These are phyloP conservation scores for Ampelomyces quisqualis DNA, from an alignment of 2,329 filamentous ascomycete genomes.

Conservation along the genomic window DNA sequence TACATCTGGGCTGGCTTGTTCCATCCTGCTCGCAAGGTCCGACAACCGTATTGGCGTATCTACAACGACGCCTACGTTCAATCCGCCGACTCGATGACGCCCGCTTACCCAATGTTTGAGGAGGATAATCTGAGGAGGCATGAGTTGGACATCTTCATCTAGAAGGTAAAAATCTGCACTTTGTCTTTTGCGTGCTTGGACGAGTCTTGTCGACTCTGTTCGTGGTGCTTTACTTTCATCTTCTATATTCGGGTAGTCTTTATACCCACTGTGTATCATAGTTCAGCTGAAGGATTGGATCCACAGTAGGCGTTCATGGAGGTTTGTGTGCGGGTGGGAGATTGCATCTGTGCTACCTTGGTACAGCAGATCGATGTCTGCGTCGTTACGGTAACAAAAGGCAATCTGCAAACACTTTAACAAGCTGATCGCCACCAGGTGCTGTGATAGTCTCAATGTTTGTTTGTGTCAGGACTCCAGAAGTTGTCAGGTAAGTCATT, in stretches of 20 bases:
- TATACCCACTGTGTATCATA: constrained; percentile 5
- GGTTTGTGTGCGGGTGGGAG: background rate
- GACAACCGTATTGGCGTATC: constrained; percentile 91
- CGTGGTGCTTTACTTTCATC: background rate
- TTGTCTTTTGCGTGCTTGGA: too few species aligned
- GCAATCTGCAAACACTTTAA: constrained; percentile 22
- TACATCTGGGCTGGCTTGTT: constrained; percentile 98
- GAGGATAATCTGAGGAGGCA: constrained; percentile 76
- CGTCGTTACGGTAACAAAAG: constrained; percentile 24
- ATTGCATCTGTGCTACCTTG: background rate
- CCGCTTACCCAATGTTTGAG: constrained; percentile 86
- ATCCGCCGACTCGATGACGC: constrained; percentile 89
- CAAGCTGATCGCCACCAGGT: constrained; percentile 25
- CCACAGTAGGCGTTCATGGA: constrained; percentile 2
- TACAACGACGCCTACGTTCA: constrained; percentile 98
- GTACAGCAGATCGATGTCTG: constrained; percentile 1
- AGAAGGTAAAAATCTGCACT: constrained; percentile 30
- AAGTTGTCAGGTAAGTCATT: constrained; percentile 14
- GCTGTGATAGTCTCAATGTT: constrained; percentile 10
- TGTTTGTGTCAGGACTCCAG: background rate
- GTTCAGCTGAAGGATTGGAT: constrained; percentile 4
- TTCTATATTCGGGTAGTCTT: constrained; percentile 1
- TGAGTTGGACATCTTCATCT: constrained; percentile 82
- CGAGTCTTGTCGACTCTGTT: too few species aligned
- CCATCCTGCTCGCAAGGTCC: constrained; percentile 92